phyloP scores from a whole-genome alignment of 306 rosid species.

The Cercis canadensis region DNA sequence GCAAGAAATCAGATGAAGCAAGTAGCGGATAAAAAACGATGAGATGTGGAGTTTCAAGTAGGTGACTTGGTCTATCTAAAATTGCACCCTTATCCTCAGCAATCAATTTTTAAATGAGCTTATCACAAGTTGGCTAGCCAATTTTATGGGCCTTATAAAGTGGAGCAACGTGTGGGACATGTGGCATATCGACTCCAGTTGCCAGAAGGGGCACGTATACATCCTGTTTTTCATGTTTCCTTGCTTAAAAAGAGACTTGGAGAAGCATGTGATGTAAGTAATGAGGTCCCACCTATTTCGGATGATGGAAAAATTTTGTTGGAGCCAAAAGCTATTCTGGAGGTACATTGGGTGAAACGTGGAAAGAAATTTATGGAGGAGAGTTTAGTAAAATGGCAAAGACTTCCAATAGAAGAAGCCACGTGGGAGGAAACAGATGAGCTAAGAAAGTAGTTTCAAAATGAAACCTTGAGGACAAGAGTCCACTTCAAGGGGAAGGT shows the following conservation, averaged over 20 bases:
- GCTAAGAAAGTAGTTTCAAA: neutral
- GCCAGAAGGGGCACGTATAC: too few relatives aligned
- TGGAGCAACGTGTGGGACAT: too few relatives aligned
- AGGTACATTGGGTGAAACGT: neutral
- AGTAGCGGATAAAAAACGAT: neutral
- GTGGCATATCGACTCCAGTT: too few relatives aligned
- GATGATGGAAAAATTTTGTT: neutral
- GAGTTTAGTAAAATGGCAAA: neutral
- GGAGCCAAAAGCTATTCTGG: neutral
- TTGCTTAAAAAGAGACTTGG: neutral
- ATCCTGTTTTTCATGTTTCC: neutral
- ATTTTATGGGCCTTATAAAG: too few relatives aligned
- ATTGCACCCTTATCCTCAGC: too few relatives aligned
- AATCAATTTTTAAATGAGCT: too few relatives aligned
- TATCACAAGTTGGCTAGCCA: too few relatives aligned
- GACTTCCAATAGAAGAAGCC: neutral
- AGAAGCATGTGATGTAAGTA: too few relatives aligned
- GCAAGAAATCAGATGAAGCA: neutral
- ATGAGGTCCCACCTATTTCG: neutral
- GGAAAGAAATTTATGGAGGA: neutral
- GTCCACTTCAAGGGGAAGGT: neutral
- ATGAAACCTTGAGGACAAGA: conserved; percentile 16
- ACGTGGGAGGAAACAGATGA: neutral
- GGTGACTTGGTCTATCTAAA: neutral
- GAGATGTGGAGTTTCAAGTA: neutral